Base-by-base conservation (phyloP, 2,329 filamentous ascomycete genomes). In the Ophiostoma himal-ulmi region DNA sequence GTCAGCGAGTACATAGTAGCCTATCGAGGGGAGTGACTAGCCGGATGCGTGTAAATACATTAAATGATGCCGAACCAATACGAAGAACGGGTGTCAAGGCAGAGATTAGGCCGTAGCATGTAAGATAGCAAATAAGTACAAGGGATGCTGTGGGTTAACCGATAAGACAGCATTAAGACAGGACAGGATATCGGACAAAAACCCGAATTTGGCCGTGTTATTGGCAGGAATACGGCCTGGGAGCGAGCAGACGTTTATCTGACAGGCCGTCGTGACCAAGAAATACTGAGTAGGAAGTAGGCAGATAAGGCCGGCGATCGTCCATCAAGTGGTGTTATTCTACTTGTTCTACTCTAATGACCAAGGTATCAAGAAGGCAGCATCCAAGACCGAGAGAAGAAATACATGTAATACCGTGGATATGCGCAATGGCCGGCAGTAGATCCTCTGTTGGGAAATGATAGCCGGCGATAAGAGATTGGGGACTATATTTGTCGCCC, bases 381-480 rank as follows among this genome's bases (percentile, higher is more conserved):
- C 57, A 62, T 34, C 26, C 7, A 62, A 22, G 5, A 1, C n/a
- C 48, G 54, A 13, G 13, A 34, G 26, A 13, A 20, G 5, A 26
- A 10, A 26, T 34, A 20, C 26, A 17, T 34, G 22, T 20, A 54
- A 7, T 11, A 22, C 52, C 52, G 52, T 30, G 52, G 22, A 57
- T 34, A 62, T 62, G 57, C 57, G 57, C 57, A 20, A 34, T 34
- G 2, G 26, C 11, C 57, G 57, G 57, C 13, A 34, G 57, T 6
- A 34, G 57, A 62, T 62, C 17, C 57, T 62, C 13, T 30, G 26
- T 62, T 62, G 22, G 57, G 57, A 30, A 62, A 62, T 62, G 26
- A 62, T 34, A 17, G 26, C 57, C 57, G 57, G 26, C 13, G 57
- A 62, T 62, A 62, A 62, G 57, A 34, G 57, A 20, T 62, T 14